Evolutionary conservation across 768 basidiomycete genomes (phyloP).

Genomic region (Tricholoma terreum): DNA sequence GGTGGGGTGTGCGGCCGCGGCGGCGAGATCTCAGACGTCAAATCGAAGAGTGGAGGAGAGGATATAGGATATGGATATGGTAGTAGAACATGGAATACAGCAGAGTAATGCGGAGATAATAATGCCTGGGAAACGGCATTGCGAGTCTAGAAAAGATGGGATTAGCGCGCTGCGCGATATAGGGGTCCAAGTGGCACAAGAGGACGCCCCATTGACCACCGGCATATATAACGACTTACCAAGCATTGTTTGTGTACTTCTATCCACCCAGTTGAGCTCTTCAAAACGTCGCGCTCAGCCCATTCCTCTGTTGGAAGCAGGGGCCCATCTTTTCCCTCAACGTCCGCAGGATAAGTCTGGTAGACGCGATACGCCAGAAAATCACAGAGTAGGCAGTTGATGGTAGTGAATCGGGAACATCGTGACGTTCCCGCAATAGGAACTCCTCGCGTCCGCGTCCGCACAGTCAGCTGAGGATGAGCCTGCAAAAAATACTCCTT

Average conservation of each 20-base stretch:
- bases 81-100: constrained; percentile 43
- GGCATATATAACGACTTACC: constrained; percentile 45
- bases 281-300: constrained; percentile 71
- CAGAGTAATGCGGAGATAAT: constrained; percentile 41
- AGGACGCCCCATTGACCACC: background rate
- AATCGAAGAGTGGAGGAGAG: constrained; percentile 24
- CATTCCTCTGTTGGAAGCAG: constrained; percentile 72
- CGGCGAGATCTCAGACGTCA: constrained; percentile 22
- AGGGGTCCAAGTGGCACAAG: constrained; percentile 2
- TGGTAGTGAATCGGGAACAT: constrained; percentile 56
- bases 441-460: constrained; percentile 49
- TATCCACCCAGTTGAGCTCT: constrained; percentile 69
- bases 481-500: constrained; percentile 36
- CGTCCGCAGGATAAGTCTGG: constrained; percentile 54
- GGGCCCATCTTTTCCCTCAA: constrained; percentile 60
- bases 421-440: constrained; percentile 43
- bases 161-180: constrained; percentile 4
- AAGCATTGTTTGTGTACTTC: constrained; percentile 63
- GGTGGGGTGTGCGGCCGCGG: constrained; percentile 24
- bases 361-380: constrained; percentile 65
- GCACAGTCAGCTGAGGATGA: constrained; percentile 68
- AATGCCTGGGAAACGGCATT: constrained; percentile 25
- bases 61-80: constrained; percentile 38
- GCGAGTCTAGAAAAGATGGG: constrained; percentile 27
- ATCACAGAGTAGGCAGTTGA: constrained; percentile 71